Base-by-base conservation (phyloP, 805 yeast genomes). In the Yamadazyma paraphyllophila region DNA sequence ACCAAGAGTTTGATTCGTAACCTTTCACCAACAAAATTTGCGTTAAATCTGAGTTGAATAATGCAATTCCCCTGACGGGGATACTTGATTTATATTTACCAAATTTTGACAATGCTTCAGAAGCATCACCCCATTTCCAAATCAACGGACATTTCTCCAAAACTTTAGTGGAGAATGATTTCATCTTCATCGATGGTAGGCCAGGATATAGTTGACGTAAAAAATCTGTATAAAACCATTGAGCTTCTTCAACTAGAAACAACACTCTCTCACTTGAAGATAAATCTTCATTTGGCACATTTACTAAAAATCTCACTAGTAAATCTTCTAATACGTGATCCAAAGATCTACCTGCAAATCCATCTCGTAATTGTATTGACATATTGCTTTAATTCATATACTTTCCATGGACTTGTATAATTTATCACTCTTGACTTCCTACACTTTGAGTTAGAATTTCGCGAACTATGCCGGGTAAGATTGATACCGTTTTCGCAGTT, bases 161-260 rank as follows among this genome's bases (percentile, higher is more conserved):
- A 30, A 94, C 67, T 50, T 73, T 74, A 38, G 83, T 77, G 0
- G 91, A 82, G 62, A 94, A 91, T 7, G 76, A 66, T 61, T 85
- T 85, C 79, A 90, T 82, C 58, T 83, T 85, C 72, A 91, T 68
- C 2, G 78, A 61, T 1, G 97, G 98, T 47, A 92, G 72, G 27
- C 74, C 63, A 3, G 94, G 91, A 61, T 89, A 85, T 56, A 83
- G 67, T 30, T 77, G 78, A 30, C 91, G 77, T 10, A 85, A 74
- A 57, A 85, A 91, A 65, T 94, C 99, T 41, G 85, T 78, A 65
- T 91, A 94, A 61, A 87, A 94, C 99, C 99, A 94, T 55, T 90
- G 97, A 2, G 99, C 99, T 65, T 94, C 98, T 71, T 94, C 99
- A 35, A 94, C 83, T 62, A 91, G 96, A 69, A 94, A 94, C 59